Conservation (phyloP, 1,284 basidiomycete genomes). For the Coriolopsis trogii region DNA sequence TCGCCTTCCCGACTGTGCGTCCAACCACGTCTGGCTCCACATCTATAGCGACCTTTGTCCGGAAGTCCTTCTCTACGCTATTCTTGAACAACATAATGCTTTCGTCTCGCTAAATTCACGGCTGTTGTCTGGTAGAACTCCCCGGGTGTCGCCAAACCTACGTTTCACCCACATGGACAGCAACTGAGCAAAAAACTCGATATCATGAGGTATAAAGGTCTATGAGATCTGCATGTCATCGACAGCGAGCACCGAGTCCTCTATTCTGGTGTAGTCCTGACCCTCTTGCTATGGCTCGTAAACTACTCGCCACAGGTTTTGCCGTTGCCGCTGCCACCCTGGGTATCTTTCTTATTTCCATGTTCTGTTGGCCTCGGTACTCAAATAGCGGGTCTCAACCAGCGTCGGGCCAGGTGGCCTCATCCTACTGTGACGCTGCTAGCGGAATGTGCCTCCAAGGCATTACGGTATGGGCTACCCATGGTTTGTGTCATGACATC, state of each 20-base stretch:
- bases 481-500: not conserved
- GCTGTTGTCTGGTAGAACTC: conserved; percentile 21
- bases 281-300: conserved; percentile 4
- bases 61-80: conserved; percentile 8
- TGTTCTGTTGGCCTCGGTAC: not conserved
- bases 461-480: conserved; percentile 23
- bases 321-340: conserved; percentile 6
- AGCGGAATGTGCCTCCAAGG: conserved; percentile 34
- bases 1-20: not conserved
- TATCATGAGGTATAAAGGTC: not conserved
- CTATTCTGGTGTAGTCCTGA: not conserved
- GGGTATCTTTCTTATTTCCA: conserved; percentile 7
- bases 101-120: conserved; percentile 23
- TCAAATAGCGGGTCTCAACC: not conserved
- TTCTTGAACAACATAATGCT: conserved; percentile 1
- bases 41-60: conserved; percentile 22
- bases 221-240: not conserved
- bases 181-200: not conserved
- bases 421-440: conserved; percentile 30
- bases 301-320: conserved; percentile 4
- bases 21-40: conserved; percentile 6
- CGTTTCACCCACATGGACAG: not conserved
- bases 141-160: not conserved
- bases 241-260: not conserved
- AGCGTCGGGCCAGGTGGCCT: conserved; percentile 28